phyloP scores from a whole-genome alignment of 768 basidiomycete species.

The Russula abietina region DNA sequence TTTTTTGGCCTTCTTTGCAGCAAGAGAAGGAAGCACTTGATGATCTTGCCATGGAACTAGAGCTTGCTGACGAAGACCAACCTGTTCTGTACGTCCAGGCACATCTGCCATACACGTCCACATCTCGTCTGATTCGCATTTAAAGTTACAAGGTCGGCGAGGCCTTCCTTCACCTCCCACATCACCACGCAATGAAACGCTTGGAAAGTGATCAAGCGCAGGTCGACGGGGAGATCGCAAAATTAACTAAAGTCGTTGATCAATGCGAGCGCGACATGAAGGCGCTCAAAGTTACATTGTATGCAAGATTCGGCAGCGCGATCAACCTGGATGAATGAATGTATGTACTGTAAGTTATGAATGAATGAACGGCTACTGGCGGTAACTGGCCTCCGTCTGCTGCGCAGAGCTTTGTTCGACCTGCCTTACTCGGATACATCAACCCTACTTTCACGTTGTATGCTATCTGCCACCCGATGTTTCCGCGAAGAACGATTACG shows the following conservation, averaged over 20 bases:
- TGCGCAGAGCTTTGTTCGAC: neutral
- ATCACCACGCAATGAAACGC: slow-evolving; percentile 59
- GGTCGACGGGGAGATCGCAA: slow-evolving; percentile 50
- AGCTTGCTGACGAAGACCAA: slow-evolving; percentile 82
- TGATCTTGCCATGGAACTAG: slow-evolving; percentile 81
- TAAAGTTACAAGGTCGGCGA: slow-evolving; percentile 85
- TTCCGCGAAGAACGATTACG: neutral
- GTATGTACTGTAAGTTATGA: too few relatives aligned
- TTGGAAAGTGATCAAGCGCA: slow-evolving; percentile 63
- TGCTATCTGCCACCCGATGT: neutral
- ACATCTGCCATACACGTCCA: slow-evolving; percentile 5
- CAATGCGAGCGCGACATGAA: slow-evolving; percentile 74
- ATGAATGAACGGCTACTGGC: slow-evolving; percentile 35
- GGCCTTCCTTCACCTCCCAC: slow-evolving; percentile 75
- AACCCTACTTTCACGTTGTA: neutral
- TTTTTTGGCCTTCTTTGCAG: slow-evolving; percentile 37
- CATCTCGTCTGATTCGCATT: neutral
- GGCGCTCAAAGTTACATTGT: slow-evolving; percentile 68
- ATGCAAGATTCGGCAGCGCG: slow-evolving; percentile 88
- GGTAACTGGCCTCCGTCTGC: neutral
- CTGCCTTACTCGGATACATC: neutral
- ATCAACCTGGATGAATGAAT: slow-evolving; percentile 89
- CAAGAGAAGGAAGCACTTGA: slow-evolving; percentile 94
- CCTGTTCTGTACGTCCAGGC: slow-evolving; percentile 57
- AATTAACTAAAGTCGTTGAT: slow-evolving; percentile 46